Conservation (phyloP, 768 basidiomycete genomes). For the Strobilomyces dryophilus region DNA sequence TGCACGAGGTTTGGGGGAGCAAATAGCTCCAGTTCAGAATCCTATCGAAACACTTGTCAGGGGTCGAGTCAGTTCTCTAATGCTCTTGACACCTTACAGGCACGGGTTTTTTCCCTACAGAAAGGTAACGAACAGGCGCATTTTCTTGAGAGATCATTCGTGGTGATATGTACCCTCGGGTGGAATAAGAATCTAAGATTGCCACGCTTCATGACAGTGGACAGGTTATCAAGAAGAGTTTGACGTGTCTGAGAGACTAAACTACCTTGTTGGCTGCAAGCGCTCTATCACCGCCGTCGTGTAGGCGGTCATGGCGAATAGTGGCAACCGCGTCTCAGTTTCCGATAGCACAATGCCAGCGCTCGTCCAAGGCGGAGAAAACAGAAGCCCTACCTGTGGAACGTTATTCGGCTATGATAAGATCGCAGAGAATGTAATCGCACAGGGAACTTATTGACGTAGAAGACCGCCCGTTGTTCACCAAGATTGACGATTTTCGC, state of each 20-base stretch:
- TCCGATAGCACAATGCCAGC: slow-evolving; percentile 52
- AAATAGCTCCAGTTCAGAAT: slow-evolving; percentile 36
- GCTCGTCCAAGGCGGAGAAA: slow-evolving; percentile 46
- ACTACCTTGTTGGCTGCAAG: slow-evolving; percentile 46
- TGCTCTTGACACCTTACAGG: slow-evolving; percentile 2
- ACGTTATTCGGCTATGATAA: not conserved
- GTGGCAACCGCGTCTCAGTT: slow-evolving; percentile 41
- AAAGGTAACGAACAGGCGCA: slow-evolving; percentile 54
- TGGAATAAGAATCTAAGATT: slow-evolving; percentile 51
- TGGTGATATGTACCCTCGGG: slow-evolving; percentile 43
- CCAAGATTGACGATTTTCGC: slow-evolving; percentile 48
- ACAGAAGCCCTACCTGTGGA: slow-evolving; percentile 47
- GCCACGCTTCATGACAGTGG: slow-evolving; percentile 34
- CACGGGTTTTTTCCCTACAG: slow-evolving; percentile 18
- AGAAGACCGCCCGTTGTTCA: slow-evolving; percentile 45
- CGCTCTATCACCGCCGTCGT: slow-evolving; percentile 38
- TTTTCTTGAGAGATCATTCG: slow-evolving; percentile 33
- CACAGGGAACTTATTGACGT: slow-evolving; percentile 46
- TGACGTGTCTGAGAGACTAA: not conserved
- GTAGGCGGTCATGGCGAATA: slow-evolving; percentile 48
- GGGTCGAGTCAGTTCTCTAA: not conserved
- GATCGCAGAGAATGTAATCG: not conserved
- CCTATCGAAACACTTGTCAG: slow-evolving; percentile 23
- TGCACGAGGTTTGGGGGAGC: slow-evolving; percentile 56
- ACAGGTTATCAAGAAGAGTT: not conserved